phyloP scores from a whole-genome alignment of 495 filamentous ascomycete genomes.

The Xylaria bambusicola region DNA sequence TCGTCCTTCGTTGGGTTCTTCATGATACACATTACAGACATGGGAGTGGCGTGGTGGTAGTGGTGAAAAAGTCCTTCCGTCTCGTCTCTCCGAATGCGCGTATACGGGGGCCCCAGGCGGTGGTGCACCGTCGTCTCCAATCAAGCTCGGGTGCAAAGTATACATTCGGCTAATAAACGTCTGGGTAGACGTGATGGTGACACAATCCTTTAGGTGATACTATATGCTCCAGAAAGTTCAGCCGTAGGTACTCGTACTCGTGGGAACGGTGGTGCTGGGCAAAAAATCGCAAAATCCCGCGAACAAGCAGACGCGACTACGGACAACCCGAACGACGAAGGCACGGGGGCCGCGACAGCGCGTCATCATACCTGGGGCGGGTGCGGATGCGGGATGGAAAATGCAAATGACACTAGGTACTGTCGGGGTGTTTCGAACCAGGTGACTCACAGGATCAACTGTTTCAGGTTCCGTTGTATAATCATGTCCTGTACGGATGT shows the following conservation, averaged over 20 bases:
- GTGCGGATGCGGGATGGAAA: conserved; percentile 7
- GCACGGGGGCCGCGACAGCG: conserved; percentile 14
- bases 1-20: conserved; percentile 17
- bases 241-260: conserved; percentile 25
- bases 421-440: conserved; percentile 24
- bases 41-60: conserved; percentile 11
- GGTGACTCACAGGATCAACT: conserved; percentile 79
- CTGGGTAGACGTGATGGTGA: conserved; percentile 22
- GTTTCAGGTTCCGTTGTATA: conserved; percentile 94
- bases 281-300: conserved; percentile 20
- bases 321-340: conserved; percentile 17
- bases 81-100: conserved; percentile 7
- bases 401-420: conserved; percentile 15
- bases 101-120: conserved; percentile 17
- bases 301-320: conserved; percentile 10
- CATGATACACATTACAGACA: conserved; percentile 20
- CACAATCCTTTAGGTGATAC: conserved; percentile 29
- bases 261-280: not conserved
- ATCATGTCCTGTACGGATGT: conserved; percentile 98
- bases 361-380: conserved; percentile 8
- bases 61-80: not conserved
- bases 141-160: conserved; percentile 14
- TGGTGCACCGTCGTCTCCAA: conserved; percentile 12
- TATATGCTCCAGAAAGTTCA: conserved; percentile 42
- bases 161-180: conserved; percentile 12